Evolutionary conservation across 768 basidiomycete species (phyloP).

Genomic region (Imleria badia): DNA sequence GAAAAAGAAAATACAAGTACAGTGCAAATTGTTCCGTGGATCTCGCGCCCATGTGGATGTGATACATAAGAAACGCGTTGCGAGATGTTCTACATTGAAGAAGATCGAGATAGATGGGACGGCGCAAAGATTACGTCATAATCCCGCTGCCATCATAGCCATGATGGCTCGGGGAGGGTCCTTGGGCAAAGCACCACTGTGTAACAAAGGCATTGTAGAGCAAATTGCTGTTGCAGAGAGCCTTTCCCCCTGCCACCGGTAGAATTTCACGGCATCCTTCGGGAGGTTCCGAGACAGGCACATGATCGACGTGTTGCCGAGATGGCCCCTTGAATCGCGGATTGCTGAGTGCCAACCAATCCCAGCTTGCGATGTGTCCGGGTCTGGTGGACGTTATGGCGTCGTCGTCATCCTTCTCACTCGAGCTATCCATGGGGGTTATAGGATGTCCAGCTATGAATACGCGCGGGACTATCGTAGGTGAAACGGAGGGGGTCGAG

Average conservation of each 20-base stretch:
- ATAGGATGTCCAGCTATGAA: slow-evolving; percentile 29
- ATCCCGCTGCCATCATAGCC: slow-evolving; percentile 16
- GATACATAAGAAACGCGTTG: not conserved
- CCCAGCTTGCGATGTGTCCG: slow-evolving; percentile 20
- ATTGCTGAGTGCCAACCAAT: slow-evolving; percentile 19
- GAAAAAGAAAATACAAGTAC: slow-evolving; percentile 1
- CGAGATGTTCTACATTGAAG: not conserved
- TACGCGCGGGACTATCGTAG: slow-evolving; percentile 18
- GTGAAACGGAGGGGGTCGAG: slow-evolving; percentile 25
- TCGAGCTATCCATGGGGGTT: not conserved
- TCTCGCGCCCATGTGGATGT: not conserved
- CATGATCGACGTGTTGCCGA: not conserved
- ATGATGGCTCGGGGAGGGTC: slow-evolving; percentile 26
- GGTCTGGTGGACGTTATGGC: not conserved
- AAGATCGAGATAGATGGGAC: too few species aligned
- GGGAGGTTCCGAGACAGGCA: slow-evolving; percentile 27
- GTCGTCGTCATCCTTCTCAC: not conserved
- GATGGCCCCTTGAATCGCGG: not conserved
- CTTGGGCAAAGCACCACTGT: slow-evolving; percentile 76
- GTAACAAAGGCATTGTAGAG: slow-evolving; percentile 60
- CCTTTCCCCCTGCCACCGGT: not conserved
- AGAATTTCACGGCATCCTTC: not conserved
- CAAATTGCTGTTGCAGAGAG: slow-evolving; percentile 24
- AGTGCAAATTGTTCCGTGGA: too few species aligned
- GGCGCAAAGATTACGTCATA: slow-evolving; percentile 14